Evolutionary conservation across 2,329 filamentous ascomycete genomes (phyloP).

Genomic region (Sclerotinia trifoliorum): DNA sequence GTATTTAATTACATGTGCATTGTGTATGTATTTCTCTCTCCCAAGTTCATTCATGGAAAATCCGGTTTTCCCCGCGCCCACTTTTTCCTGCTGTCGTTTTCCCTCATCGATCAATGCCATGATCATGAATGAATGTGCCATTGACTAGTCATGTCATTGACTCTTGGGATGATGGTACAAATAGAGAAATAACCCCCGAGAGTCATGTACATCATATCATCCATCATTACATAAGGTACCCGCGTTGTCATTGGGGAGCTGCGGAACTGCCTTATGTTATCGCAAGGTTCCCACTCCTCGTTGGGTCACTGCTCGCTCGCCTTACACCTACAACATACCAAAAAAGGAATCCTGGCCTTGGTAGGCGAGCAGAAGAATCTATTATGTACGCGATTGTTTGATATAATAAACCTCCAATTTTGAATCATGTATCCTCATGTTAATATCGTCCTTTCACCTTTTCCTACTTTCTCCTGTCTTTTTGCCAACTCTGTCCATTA

Average conservation of each 20-base stretch:
- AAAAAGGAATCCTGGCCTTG: conserved; percentile 11
- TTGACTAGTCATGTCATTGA: neutral
- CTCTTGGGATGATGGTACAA: neutral
- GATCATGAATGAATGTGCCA: no score
- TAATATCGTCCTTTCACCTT: neutral
- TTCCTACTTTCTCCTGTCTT: neutral
- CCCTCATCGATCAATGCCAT: no score
- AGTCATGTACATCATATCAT: neutral
- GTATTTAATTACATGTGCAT: no score
- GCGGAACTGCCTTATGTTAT: neutral
- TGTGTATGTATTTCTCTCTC: no score
- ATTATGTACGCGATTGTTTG: conserved; percentile 16
- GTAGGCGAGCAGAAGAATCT: conserved; percentile 12
- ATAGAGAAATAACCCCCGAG: conserved; percentile 8
- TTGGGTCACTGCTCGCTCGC: conserved; percentile 11
- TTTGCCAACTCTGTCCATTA: neutral
- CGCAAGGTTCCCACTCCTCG: conserved; percentile 9
- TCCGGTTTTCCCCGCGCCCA: no score
- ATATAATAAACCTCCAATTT: conserved; percentile 4
- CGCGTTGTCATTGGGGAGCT: neutral
- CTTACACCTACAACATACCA: conserved; percentile 14
- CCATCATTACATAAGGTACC: neutral
- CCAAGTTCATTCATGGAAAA: no score
- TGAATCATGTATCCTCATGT: neutral
- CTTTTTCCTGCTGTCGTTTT: no score